phyloP scores from a whole-genome alignment of 805 yeast species.

The Wickerhamiella vanderwaltii region DNA sequence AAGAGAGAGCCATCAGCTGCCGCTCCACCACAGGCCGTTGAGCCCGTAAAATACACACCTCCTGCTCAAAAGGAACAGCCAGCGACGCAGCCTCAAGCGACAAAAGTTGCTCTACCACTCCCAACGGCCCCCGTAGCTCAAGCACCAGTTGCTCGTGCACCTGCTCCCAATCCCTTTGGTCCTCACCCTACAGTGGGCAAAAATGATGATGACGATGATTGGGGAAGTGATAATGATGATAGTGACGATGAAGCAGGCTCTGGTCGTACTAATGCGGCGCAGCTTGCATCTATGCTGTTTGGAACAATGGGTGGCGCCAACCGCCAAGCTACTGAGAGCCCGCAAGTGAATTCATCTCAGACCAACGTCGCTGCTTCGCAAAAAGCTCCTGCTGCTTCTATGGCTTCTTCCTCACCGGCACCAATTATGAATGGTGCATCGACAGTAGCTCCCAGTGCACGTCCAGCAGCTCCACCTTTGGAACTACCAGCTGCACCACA shows the following conservation, averaged over 20 bases:
- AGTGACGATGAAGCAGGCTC: slow-evolving; percentile 24
- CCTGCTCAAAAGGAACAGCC: slow-evolving; percentile 11
- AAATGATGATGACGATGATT: slow-evolving; percentile 23
- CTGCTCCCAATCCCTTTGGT: slow-evolving; percentile 12
- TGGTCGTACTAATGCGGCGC: slow-evolving; percentile 31
- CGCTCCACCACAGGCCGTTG: slow-evolving; percentile 12
- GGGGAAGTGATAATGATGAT: slow-evolving; percentile 28
- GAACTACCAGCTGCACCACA: slow-evolving; percentile 11
- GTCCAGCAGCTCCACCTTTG: slow-evolving; percentile 23
- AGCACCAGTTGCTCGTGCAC: slow-evolving; percentile 16
- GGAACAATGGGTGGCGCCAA: slow-evolving; percentile 30
- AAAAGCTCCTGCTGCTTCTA: slow-evolving; percentile 9
- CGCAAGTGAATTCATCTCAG: slow-evolving; percentile 1
- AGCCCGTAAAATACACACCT: slow-evolving; percentile 7
- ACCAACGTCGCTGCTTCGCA: slow-evolving; percentile 13
- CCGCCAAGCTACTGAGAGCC: slow-evolving; percentile 1
- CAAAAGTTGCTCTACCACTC: neutral
- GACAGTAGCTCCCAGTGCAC: neutral
- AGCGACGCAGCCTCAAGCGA: too few relatives aligned
- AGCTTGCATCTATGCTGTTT: slow-evolving; percentile 32
- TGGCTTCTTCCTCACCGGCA: neutral
- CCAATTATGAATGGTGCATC: neutral
- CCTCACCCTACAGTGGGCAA: slow-evolving; percentile 15
- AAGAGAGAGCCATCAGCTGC: slow-evolving; percentile 1
- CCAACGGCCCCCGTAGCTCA: slow-evolving; percentile 6